Evolutionary conservation across 768 basidiomycete species (phyloP), one percentile per base, ranked within the genome.

Genomic region (Auriculariales sp.): DNA sequence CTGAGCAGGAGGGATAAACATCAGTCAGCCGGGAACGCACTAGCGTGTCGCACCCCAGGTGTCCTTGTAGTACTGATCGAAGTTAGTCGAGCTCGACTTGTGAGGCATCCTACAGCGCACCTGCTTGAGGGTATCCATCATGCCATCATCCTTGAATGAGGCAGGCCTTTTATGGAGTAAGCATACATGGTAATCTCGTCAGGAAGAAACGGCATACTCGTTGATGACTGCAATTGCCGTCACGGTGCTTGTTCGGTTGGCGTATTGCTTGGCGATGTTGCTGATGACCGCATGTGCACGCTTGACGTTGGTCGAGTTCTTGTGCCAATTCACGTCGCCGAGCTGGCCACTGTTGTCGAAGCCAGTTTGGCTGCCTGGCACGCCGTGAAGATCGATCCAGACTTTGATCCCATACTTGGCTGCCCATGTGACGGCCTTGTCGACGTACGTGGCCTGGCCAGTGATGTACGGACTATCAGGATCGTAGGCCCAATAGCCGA

Each of bases 151-250:
- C 51, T 73, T 60, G 57, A 70, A 87, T 7, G 85, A 84, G 14
- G 83, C 82, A 11, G 85, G 85, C 60, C 84, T 87, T 54, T n/a
- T 7, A 15, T 7, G 15, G 39, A 44, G n/a, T n/a, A n/a, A n/a
- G n/a, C n/a, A n/a, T n/a, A n/a, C n/a, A n/a, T n/a, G n/a, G n/a
- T n/a, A n/a, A n/a, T n/a, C n/a, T n/a, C n/a, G n/a, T n/a, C n/a
- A n/a, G n/a, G n/a, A n/a, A n/a, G n/a, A n/a, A 28, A 27, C 47
- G 14, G 55, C 57, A n/a, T 50, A 54, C 45, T 58, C 57, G 53
- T 58, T 58, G 27, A 58, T 22, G 4, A 52, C 46, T 35, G 56
- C 54, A 46, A 58, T 57, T n/a, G 47, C 48, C 4, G 47, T 44
- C 15, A 56, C 55, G 36, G 49, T 31, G 27, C 45, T 42, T n/a